phyloP scores from a whole-genome alignment of 1,284 basidiomycete species.

The Pseudomicrostroma phylloplanum region DNA sequence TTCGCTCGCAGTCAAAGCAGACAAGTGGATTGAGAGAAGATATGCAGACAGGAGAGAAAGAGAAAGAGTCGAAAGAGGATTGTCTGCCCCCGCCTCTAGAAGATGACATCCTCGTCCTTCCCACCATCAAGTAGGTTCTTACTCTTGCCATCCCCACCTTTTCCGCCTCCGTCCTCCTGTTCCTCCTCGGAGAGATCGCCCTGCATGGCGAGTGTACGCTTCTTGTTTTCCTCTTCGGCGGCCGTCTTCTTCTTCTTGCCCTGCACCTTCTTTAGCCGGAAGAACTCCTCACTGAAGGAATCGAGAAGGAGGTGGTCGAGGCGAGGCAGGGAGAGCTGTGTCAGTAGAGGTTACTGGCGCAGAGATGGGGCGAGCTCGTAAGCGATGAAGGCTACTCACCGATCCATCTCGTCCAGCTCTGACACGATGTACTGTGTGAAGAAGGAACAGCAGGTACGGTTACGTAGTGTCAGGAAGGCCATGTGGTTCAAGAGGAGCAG shows the following conservation, averaged over 20 bases:
- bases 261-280: constrained; percentile 47
- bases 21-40: too few relatives aligned
- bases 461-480: neutral
- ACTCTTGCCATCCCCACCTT: constrained; percentile 9
- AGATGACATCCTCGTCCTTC: constrained; percentile 50
- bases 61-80: neutral
- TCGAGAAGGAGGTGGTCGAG: too few relatives aligned
- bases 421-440: constrained; percentile 39
- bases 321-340: too few relatives aligned
- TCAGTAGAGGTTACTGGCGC: too few relatives aligned
- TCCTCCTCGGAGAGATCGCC: constrained; percentile 10
- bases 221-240: constrained; percentile 11
- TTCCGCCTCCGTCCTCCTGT: constrained; percentile 6
- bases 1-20: too few relatives aligned
- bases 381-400: too few relatives aligned
- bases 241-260: constrained; percentile 34
- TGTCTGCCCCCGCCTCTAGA: constrained; percentile 18
- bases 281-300: constrained; percentile 42
- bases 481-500: neutral
- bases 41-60: too few relatives aligned
- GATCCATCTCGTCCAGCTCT: constrained; percentile 49
- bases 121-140: constrained; percentile 36
- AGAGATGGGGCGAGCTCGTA: too few relatives aligned
- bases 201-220: constrained; percentile 9
- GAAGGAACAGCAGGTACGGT: neutral